Evolutionary conservation across 345 rosid species (phyloP), one percentile per base, ranked within the genome.

Genomic region (Cardiospermum halicacabum): DNA sequence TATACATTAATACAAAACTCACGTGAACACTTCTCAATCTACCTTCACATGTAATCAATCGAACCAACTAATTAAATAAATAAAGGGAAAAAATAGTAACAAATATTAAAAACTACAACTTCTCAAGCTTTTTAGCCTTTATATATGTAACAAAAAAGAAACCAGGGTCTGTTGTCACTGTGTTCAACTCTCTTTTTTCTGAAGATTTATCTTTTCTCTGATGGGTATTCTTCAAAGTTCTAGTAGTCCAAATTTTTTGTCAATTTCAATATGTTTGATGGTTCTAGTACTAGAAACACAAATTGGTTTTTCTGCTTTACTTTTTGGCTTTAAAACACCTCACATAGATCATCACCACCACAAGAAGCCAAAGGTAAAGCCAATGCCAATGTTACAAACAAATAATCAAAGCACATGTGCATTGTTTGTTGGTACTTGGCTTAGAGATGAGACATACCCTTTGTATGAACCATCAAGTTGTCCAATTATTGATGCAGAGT

Each of bases 361-460:
- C 49, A 80, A 75, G 53, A 61, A 64, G 25, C 69, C n/a, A n/a
- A n/a, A n/a, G n/a, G n/a, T n/a, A n/a, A n/a, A n/a, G n/a, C n/a
- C n/a, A n/a, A n/a, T n/a, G n/a, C n/a, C 69, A 65, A 54, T 65
- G 51, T n/a, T 65, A n/a, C 69, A 65, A 11, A 11, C 60, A 11
- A 75, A 75, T 66, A 75, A 75, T 66, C 63, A 40, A 7, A 81
- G 77, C 62, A 64, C 70, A 2, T 89, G 96, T 25, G 77, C 84
- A 34, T 55, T 89, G 70, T 89, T 84, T 64, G 53, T 62, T 0
- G 96, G 96, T 15, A 65, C 75, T 48, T 92, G 98, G 98, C 85
- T 92, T 22, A 75, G 78, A 3, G 96, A 89, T 62, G 89, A 84
- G 31, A 47, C 82, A 5, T 89, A 88, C 71, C 98, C 98, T 0